These are phyloP conservation scores for Parsonsia alboflavescens DNA, from an alignment of 257 asterid genomes.

Conservation along the genomic window DNA sequence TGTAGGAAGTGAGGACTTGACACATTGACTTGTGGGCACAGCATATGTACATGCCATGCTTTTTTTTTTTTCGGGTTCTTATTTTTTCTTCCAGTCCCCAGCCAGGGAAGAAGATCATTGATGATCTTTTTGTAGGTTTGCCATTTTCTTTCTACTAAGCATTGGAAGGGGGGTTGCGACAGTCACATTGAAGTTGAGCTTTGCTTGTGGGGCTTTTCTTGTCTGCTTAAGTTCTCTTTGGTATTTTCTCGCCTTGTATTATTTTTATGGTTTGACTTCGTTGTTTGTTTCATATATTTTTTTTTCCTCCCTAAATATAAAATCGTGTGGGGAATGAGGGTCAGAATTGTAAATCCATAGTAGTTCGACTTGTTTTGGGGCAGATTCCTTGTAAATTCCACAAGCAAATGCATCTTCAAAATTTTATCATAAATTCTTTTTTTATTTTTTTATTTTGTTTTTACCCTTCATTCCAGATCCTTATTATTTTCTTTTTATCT, in stretches of 20 bases:
- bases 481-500: too few relatives aligned
- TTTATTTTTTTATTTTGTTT: too few relatives aligned
- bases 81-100: conserved; percentile 21
- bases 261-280: conserved; percentile 32
- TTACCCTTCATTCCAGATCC: too few relatives aligned
- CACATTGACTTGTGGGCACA: conserved; percentile 30
- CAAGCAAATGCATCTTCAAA: conserved; percentile 30
- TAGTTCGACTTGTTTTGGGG: conserved; percentile 34
- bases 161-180: conserved; percentile 31
- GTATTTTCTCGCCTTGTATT: conserved; percentile 10
- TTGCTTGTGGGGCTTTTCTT: conserved; percentile 27
- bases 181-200: conserved; percentile 23
- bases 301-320: conserved; percentile 12
- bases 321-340: conserved; percentile 31
- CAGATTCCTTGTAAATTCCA: conserved; percentile 60
- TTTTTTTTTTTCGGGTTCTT: conserved; percentile 18
- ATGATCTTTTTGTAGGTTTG: conserved; percentile 30
- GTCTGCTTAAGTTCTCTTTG: conserved; percentile 5
- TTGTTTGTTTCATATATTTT: conserved; percentile 24
- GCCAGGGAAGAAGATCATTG: conserved; percentile 19
- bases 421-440: neutral
- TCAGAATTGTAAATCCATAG: conserved; percentile 52
- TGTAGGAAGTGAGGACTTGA: conserved; percentile 50
- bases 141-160: conserved; percentile 22
- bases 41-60: conserved; percentile 22